Evolutionary conservation across 768 basidiomycete genomes (phyloP).

Genomic region (Mycena maculata): DNA sequence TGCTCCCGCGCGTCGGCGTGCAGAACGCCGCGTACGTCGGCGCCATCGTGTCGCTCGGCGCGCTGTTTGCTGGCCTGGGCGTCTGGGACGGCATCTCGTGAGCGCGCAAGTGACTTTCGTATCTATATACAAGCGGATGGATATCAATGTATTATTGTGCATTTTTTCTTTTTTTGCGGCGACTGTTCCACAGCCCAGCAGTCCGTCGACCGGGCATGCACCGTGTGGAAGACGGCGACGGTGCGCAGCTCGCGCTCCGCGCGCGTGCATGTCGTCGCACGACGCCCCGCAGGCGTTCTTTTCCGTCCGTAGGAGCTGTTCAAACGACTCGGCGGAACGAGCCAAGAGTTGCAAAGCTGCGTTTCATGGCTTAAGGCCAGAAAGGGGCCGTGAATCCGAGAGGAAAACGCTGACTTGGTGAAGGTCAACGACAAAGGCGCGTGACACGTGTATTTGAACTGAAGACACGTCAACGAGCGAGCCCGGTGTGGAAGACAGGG

Average conservation of each 20-base stretch:
- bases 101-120: background rate
- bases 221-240: conserved; percentile 59
- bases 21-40: conserved; percentile 82
- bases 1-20: conserved; percentile 79
- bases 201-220: conserved; percentile 50
- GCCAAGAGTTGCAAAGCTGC: too few relatives aligned
- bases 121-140: conserved; percentile 5
- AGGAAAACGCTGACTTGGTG: background rate
- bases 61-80: conserved; percentile 78
- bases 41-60: conserved; percentile 72
- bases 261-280: conserved; percentile 53
- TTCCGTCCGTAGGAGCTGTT: too few relatives aligned
- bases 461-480: conserved; percentile 1
- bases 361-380: background rate
- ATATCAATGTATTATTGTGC: conserved; percentile 7
- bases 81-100: conserved; percentile 76
- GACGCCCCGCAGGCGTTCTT: conserved; percentile 35
- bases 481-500: conserved; percentile 1
- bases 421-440: background rate
- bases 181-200: background rate
- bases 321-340: too few relatives aligned
- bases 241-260: conserved; percentile 59
- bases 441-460: background rate
- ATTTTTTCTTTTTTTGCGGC: background rate
- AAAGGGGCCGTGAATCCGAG: background rate